Evolutionary conservation across 352 stramenopile species (phyloP), one percentile per base, ranked within the genome.

Genomic region (Phytopythium boreale): DNA sequence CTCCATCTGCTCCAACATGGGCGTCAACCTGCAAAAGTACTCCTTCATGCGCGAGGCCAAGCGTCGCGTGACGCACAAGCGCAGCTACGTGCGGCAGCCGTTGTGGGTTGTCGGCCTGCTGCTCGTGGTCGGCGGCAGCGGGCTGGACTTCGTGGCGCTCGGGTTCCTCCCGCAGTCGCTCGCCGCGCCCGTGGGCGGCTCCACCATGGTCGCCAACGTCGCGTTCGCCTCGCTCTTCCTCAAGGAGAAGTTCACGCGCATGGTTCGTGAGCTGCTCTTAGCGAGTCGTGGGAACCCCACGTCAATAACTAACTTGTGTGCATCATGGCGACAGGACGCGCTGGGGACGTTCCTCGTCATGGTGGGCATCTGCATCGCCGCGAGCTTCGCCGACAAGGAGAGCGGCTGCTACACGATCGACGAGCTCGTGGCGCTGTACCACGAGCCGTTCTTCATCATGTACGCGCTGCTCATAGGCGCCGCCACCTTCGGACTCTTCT

Each of bases 1-100:
- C 39, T 93, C 84, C 17, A 61, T 94, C 31, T 71, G 70, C 67
- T 92, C 82, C 68, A 94, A 96, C 71, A 83, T 96, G 62, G 88
- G 88, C 53, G 83, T 94, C 19, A 96, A 96, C 62, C 67, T 93
- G 61, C 87, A 96, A 75, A 96, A 96, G 64, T 94, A 91, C 65
- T 93, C 83, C 52, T 94, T 96, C 75, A 93, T 96, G 77, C 75
- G 76, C 44, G 88, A 95, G 64, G 74, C 80, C 53, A 91, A 88
- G 63, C 76, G 70, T 51, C 81, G 72, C 49, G 58, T 82, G 41
- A 81, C 64, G 26, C 50, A 66, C 59, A 93, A 94, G 46, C 87
- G 88, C n/a, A 47, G 67, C n/a, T 96, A 95, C 77, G 69, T 82
- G 24, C 69, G 64, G 1, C 87, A 96, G 65, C 88, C 86, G 2